Base-by-base conservation (phyloP, 768 basidiomycete species). In the Russula foetens region DNA sequence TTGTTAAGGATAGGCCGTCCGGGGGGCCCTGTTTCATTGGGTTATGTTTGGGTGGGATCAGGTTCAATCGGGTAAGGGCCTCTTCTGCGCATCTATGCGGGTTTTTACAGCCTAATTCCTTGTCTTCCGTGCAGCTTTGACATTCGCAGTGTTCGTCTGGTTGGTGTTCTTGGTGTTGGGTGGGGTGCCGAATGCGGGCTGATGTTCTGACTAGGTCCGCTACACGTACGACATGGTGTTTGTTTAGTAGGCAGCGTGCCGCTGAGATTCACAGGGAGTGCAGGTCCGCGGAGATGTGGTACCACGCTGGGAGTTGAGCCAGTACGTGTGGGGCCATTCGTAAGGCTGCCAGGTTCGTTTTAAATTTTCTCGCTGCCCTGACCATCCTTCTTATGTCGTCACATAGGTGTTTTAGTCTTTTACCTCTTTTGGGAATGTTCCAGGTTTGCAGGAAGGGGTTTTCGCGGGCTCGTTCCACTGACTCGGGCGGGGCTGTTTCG, bases 361-460 rank as follows among this genome's bases (percentile, higher is more conserved):
- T 28, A 23, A 59, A 15, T 21, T 58, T 60, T 0, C 31, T 59
- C 0, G 61, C 60, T 0, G 14, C 29, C 8, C 51, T 46, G 0
- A 68, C 14, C 58, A 68, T 63, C n/a, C 19, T 24, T 0, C 31
- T 2, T 0, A 59, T 62, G 9, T 60, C 58, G 0, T 31, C 2
- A 0, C 26, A 15, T 0, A 62, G 39, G 33, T 17, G 1, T 6
- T 7, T 21, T 12, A 15, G 33, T 7, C 9, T 1, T 3, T 1
- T 6, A 2, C 50, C 58, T 38, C 4, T 45, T 7, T 11, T 17
- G 0, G 35, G 57, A 23, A 28, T 8, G 0, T 43, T 28, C 67
- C 66, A 68, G 0, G 21, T 54, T 15, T 63, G 67, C 0, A 68
- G 53, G 53, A 69, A 67, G 0, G 23, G 1, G 28, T 64, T 67